phyloP scores from a whole-genome alignment of 1,139 yeast species.

The Entelexis paramagnoliae region DNA sequence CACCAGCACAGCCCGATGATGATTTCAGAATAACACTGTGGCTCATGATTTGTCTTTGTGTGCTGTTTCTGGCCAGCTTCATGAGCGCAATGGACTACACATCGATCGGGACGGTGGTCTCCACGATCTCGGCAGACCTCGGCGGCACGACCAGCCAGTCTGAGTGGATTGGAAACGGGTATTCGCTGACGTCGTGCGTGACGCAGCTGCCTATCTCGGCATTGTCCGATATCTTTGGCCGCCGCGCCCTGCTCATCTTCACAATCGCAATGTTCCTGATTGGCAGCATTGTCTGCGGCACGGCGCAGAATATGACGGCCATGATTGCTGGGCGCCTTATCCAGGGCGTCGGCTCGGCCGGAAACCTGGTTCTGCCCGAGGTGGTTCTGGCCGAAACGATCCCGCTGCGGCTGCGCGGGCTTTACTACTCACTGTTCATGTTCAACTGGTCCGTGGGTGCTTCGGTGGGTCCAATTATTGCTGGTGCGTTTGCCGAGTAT shows the following conservation, averaged over 20 bases:
- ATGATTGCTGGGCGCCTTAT: conserved; percentile 61
- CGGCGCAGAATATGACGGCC: conserved; percentile 48
- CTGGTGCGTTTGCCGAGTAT: conserved; percentile 48
- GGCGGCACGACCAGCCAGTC: conserved; percentile 27
- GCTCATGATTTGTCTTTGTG: conserved; percentile 12
- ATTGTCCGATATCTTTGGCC: conserved; percentile 29
- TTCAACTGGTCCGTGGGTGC: conserved; percentile 47
- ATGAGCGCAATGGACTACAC: conserved; percentile 28
- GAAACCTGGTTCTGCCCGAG: conserved; percentile 49
- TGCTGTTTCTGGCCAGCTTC: conserved; percentile 14
- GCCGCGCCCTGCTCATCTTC: conserved; percentile 22
- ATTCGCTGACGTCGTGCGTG: conserved; percentile 28
- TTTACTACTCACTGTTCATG: conserved; percentile 36
- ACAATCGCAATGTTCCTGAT: conserved; percentile 24
- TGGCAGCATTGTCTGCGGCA: conserved; percentile 47
- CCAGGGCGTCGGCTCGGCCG: conserved; percentile 68
- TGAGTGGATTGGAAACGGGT: conserved; percentile 29
- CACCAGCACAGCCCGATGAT: neutral
- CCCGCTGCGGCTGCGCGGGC: conserved; percentile 48
- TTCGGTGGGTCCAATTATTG: conserved; percentile 58
- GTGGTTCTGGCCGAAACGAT: conserved; percentile 53
- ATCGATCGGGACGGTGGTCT: conserved; percentile 26
- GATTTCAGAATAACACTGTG: conserved; percentile 10
- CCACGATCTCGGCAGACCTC: conserved; percentile 25
- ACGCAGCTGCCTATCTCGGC: conserved; percentile 28